Conservation (phyloP, 164 flowering plant genomes). For the Annona cherimola region DNA sequence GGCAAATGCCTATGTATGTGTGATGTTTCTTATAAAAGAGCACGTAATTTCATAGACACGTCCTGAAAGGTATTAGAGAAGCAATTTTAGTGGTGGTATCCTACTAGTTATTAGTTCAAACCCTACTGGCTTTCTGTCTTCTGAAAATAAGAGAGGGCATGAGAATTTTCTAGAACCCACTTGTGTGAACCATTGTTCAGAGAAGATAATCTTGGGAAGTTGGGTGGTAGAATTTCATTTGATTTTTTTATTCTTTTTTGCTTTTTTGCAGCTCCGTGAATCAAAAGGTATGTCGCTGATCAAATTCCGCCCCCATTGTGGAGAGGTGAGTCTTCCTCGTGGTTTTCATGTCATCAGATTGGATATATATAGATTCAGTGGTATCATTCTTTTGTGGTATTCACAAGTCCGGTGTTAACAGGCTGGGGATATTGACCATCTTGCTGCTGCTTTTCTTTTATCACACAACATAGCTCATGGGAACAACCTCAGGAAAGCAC, state of each 20-base stretch:
- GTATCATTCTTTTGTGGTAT: not conserved
- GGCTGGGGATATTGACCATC: slow-evolving; percentile 99
- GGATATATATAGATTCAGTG: not conserved
- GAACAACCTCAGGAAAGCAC: slow-evolving; percentile 88
- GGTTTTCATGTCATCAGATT: not conserved
- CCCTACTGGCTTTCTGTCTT: no score
- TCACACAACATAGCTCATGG: slow-evolving; percentile 93
- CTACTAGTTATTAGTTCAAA: no score
- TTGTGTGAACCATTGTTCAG: not conserved
- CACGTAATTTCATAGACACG: no score
- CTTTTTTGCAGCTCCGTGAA: slow-evolving; percentile 65
- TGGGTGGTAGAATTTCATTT: not conserved
- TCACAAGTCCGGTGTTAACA: slow-evolving; percentile 20
- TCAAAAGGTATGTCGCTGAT: slow-evolving; percentile 95
- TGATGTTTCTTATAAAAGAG: no score
- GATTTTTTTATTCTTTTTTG: no score
- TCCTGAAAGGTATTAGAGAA: no score
- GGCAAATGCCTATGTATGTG: not conserved
- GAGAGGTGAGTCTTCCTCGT: slow-evolving; percentile 53
- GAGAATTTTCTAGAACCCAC: no score
- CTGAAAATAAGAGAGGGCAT: no score
- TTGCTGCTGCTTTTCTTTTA: slow-evolving; percentile 90
- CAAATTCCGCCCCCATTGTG: slow-evolving; percentile 92
- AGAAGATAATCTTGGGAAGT: not conserved
- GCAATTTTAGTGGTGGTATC: no score